These are phyloP conservation scores for Serendipita sp. DNA, from an alignment of 768 basidiomycete genomes.

Conservation along the genomic window DNA sequence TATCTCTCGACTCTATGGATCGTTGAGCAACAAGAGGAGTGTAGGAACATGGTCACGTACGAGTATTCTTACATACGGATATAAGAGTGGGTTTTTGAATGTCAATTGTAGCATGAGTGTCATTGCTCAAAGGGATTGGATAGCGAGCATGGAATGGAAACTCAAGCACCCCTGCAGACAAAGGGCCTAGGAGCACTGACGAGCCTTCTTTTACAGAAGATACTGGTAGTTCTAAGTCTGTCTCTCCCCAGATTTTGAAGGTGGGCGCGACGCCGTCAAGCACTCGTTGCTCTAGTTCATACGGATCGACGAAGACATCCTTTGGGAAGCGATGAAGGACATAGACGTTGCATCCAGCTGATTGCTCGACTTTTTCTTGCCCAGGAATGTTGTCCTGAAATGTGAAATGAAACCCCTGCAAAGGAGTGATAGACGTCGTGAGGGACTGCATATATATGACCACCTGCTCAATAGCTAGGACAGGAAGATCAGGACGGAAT, in stretches of 20 bases:
- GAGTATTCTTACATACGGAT: neutral
- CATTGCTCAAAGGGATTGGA: conserved; percentile 16
- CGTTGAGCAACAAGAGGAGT: neutral
- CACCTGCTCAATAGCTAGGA: too few relatives aligned
- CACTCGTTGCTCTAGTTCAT: conserved; percentile 24
- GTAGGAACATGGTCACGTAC: neutral
- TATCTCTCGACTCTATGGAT: neutral
- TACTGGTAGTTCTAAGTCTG: conserved; percentile 30
- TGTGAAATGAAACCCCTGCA: conserved; percentile 4
- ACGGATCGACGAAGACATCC: conserved; percentile 28
- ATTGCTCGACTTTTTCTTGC: neutral
- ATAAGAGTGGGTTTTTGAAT: neutral
- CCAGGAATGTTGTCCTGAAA: neutral
- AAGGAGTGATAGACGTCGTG: neutral
- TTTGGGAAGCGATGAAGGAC: conserved; percentile 24
- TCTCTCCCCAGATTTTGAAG: conserved; percentile 23
- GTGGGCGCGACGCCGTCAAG: conserved; percentile 12
- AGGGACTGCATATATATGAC: neutral
- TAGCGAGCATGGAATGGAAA: conserved; percentile 34
- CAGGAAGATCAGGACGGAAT: too few relatives aligned
- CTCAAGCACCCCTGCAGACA: conserved; percentile 14
- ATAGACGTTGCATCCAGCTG: conserved; percentile 19
- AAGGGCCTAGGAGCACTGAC: conserved; percentile 21
- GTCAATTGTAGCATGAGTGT: neutral
- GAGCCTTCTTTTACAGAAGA: conserved; percentile 20